Evolutionary conservation across 1,284 basidiomycete species (phyloP).

Genomic region (Boletus coffeatus): DNA sequence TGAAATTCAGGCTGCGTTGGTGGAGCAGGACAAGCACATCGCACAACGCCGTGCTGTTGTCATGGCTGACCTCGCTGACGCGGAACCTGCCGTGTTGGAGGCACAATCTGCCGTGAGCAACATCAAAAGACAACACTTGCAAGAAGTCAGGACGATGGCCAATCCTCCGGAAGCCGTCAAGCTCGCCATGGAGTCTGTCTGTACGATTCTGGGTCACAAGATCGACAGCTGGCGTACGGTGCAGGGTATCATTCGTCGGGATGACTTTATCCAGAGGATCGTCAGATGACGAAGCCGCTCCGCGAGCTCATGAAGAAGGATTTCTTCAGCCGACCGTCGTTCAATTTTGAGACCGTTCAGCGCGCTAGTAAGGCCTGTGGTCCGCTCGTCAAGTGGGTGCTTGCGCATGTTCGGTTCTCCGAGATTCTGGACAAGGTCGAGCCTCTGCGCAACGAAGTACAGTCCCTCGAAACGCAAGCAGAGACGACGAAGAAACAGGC

Average conservation of each 20-base stretch:
- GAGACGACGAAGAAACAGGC: conserved; percentile 93
- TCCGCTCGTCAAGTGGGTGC: conserved; percentile 96
- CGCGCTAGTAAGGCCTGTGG: conserved; percentile 97
- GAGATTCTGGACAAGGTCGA: conserved; percentile 98
- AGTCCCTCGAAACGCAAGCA: conserved; percentile 88
- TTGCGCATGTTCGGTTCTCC: conserved; percentile 96
- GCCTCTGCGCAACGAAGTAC: conserved; percentile 93
- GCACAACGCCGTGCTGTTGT: conserved; percentile 85
- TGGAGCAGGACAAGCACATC: conserved; percentile 88
- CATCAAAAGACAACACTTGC: conserved; percentile 95
- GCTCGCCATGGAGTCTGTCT: conserved; percentile 98
- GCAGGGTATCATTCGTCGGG: conserved; percentile 93
- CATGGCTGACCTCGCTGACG: conserved; percentile 94
- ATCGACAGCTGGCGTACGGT: conserved; percentile 97
- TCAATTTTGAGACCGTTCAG: conserved; percentile 95
- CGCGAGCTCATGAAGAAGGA: conserved; percentile 94
- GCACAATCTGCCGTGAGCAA: conserved; percentile 94
- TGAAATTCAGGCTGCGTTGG: conserved; percentile 90
- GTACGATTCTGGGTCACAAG: conserved; percentile 95
- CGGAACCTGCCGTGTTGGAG: conserved; percentile 95
- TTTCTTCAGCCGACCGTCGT: conserved; percentile 87
- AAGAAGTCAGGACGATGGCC: conserved; percentile 98
- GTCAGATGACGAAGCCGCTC: conserved; percentile 91
- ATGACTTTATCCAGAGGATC: conserved; percentile 96
- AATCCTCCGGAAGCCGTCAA: conserved; percentile 99